phyloP scores from a whole-genome alignment of 768 basidiomycete genomes.

The Xanthoconium stramineum region DNA sequence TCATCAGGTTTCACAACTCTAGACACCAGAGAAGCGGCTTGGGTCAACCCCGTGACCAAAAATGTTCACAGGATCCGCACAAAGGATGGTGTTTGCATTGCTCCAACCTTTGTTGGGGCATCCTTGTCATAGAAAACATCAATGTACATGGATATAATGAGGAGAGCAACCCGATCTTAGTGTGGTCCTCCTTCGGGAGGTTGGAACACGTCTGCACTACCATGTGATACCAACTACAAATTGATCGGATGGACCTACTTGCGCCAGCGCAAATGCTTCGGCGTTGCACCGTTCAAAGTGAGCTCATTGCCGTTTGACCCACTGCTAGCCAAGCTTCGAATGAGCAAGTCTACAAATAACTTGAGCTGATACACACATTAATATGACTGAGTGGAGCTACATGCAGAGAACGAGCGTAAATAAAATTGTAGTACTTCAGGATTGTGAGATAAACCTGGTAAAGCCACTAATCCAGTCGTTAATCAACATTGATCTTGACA shows the following conservation, averaged over 20 bases:
- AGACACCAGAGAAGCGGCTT: conserved; percentile 75
- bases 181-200: too few species aligned
- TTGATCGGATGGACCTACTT: too few species aligned
- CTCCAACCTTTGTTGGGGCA: conserved; percentile 82
- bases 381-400: conserved; percentile 8
- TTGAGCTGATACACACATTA: neutral
- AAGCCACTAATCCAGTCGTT: neutral
- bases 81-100: conserved; percentile 74
- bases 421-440: too few species aligned
- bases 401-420: neutral
- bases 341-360: too few species aligned
- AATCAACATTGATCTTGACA: conserved; percentile 44
- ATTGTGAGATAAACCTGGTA: neutral
- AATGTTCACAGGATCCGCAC: conserved; percentile 83
- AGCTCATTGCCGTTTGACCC: too few species aligned
- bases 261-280: too few species aligned
- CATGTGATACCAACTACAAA: too few species aligned
- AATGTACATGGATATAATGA: conserved; percentile 7
- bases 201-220: too few species aligned
- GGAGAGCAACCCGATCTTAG: too few species aligned
- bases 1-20: conserved; percentile 80
- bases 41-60: conserved; percentile 83
- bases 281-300: too few species aligned
- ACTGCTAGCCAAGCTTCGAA: too few species aligned
- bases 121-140: conserved; percentile 68